Conservation (phyloP, 495 filamentous ascomycete species). For the Clavariopsis aquatica region DNA sequence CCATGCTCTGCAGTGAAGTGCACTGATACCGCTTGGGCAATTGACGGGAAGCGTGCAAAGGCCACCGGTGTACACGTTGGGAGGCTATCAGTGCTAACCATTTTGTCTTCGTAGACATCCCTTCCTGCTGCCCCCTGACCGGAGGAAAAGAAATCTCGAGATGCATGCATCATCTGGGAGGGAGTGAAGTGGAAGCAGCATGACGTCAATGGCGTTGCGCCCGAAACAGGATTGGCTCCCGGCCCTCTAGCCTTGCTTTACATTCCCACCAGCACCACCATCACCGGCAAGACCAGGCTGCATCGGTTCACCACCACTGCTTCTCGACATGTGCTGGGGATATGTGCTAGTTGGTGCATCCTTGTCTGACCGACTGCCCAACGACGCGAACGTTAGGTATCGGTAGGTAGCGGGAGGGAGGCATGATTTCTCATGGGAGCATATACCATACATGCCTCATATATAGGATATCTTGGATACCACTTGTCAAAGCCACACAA, state of each 20-base stretch:
- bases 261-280: neutral
- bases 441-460: too few species aligned
- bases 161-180: neutral
- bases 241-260: neutral
- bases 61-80: neutral
- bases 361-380: too few species aligned
- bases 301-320: neutral
- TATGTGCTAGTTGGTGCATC: too few species aligned
- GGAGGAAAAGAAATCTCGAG: conserved; percentile 1
- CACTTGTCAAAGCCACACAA: too few species aligned
- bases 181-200: neutral
- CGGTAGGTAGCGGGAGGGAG: too few species aligned
- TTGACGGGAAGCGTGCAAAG: neutral
- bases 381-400: too few species aligned
- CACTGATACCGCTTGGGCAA: neutral
- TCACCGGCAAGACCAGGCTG: neutral
- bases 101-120: conserved; percentile 2
- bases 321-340: neutral
- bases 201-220: conserved; percentile 9
- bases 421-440: too few species aligned
- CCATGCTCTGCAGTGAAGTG: neutral
- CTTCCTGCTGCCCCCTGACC: neutral
- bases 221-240: neutral
- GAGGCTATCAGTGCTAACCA: neutral
- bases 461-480: too few species aligned